These are phyloP conservation scores for Rhodotorula sphaerocarpa DNA, from an alignment of 768 basidiomycete genomes.

Conservation along the genomic window DNA sequence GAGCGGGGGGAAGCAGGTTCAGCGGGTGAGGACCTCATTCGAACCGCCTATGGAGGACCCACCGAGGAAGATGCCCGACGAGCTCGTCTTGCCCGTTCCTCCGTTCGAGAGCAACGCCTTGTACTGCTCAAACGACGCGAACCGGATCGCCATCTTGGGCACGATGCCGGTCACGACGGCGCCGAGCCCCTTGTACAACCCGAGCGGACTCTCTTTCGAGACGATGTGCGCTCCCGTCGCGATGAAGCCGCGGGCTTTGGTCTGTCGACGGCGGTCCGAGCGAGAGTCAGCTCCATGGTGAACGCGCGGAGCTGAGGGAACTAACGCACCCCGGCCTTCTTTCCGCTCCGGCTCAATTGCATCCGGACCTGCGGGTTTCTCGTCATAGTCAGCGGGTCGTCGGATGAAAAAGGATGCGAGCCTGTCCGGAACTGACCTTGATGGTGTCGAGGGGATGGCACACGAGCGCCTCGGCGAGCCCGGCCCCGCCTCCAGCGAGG, in stretches of 20 bases:
- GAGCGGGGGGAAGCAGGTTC: background rate
- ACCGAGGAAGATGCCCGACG: conserved; percentile 81
- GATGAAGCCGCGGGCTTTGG: conserved; percentile 81
- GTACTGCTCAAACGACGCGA: conserved; percentile 95
- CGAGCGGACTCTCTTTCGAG: conserved; percentile 81
- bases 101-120: conserved; percentile 70
- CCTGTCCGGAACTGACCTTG: conserved; percentile 68
- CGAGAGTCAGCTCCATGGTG: background rate
- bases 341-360: conserved; percentile 82
- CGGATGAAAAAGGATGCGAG: too few relatives aligned
- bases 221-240: conserved; percentile 84
- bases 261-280: conserved; percentile 49
- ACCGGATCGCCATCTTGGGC: conserved; percentile 98
- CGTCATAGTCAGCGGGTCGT: background rate
- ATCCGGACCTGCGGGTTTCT: conserved; percentile 53
- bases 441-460: conserved; percentile 70
- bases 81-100: conserved; percentile 66
- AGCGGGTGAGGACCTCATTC: background rate
- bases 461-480: conserved; percentile 77
- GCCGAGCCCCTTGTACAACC: conserved; percentile 90
- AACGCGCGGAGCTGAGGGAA: conserved; percentile 34
- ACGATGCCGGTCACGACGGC: conserved; percentile 95
- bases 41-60: conserved; percentile 36
- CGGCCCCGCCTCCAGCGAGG: conserved; percentile 87
- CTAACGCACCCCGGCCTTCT: conserved; percentile 66